Percentiles rank a stretch among this genome's conserved stretches.
phyloP scores from a whole-genome alignment of 2,329 filamentous ascomycete genomes.

The Talaromyces sp. region DNA sequence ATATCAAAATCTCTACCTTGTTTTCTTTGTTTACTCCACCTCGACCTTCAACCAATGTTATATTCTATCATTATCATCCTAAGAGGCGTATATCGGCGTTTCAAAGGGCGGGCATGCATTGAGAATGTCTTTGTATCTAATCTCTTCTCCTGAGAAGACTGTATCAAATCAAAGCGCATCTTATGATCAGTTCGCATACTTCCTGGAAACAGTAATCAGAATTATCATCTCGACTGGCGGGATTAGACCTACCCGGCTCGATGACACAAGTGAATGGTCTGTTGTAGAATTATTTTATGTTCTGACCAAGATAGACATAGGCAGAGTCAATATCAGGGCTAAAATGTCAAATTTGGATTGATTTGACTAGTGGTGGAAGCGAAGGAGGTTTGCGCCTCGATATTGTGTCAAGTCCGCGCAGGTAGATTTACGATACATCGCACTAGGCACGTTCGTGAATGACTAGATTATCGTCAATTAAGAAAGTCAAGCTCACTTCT shows the following conservation, averaged over 20 bases:
- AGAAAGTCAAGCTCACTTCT: neutral
- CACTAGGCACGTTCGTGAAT: neutral
- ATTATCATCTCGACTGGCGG: neutral
- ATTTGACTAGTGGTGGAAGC: neutral
- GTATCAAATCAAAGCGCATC: neutral
- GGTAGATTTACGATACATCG: neutral
- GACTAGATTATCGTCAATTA: neutral
- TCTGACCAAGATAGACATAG: neutral
- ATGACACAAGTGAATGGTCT: neutral
- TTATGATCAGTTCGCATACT: neutral
- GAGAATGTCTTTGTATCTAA: slow-evolving; percentile 7
- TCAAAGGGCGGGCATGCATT: neutral
- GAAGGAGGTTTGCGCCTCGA: slow-evolving; percentile 3
- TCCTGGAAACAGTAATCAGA: neutral
- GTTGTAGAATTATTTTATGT: neutral
- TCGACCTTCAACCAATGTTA: neutral
- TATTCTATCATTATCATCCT: neutral
- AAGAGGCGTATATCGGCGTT: slow-evolving; percentile 1
- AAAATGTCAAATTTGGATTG: neutral
- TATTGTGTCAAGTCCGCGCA: neutral
- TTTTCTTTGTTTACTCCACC: neutral
- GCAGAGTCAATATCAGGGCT: neutral
- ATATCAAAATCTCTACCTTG: neutral
- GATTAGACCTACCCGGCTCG: neutral
- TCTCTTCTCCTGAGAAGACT: slow-evolving; percentile 6